Evolutionary conservation across 148 eudicot species (phyloP), one percentile per base, ranked within the genome.

Genomic region (Vaccinium myrtillus): DNA sequence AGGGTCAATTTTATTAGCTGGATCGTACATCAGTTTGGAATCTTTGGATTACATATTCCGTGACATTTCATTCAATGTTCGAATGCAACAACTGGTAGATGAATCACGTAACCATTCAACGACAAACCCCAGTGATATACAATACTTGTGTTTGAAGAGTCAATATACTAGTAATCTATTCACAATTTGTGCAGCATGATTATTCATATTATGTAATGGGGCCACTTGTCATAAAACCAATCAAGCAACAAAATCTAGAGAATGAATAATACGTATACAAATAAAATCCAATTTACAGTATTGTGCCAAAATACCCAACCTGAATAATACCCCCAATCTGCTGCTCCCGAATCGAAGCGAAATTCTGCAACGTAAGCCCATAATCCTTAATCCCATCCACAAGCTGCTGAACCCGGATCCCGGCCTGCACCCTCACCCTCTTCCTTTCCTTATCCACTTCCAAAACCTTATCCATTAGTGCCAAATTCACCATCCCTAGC

Each of bases 241-340:
- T 21, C 27, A 25, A 15, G 25, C 84, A 49, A 25, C 65, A 32
- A 23, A 82, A 54, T 30, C 23, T 15, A 65, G 5, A 49, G 10
- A 65, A 65, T 65, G 74, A 46, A 43, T 9, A 8, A 59, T 27
- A 19, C 5, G 50, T 30, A 70, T 13, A n/a, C 19, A 71, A 4
- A 70, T 10, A 81, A 14, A 67, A 48, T 0, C 55, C 6, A 74
- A n/a, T 13, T 30, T 5, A 53, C 23, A 19, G 16, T 63, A 78
- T 8, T 18, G 18, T 14, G 23, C 14, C 51, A 76, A 48, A 84
- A 49, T 0, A 49, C 58, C 67, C 30, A 84, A 93, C 97, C 97
- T 96, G 99, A 89, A 96, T 83, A 89, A 96, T 93, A 82, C 99
- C 99, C 50, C 99, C 99, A 89, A 96, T 88, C 77, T 96, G 99